These are phyloP conservation scores for Histomonas meleagridis DNA, from an alignment of 208 protist genomes.

Conservation along the genomic window DNA sequence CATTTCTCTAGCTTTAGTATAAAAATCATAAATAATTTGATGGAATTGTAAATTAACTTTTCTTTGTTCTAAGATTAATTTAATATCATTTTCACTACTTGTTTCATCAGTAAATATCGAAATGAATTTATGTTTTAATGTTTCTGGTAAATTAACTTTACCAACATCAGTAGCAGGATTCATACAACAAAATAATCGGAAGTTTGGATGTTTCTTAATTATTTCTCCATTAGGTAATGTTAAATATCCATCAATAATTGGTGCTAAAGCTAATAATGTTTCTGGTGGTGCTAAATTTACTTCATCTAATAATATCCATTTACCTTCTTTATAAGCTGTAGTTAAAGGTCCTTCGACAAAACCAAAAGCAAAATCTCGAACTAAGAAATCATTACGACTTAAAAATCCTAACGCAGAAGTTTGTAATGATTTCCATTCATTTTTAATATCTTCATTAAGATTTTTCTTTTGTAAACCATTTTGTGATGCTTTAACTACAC, in stretches of 20 bases:
- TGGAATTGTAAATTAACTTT: background rate
- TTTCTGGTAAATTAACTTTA: conserved; percentile 85
- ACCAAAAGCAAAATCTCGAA: conserved; percentile 74
- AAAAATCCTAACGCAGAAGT: background rate
- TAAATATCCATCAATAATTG: conserved; percentile 45
- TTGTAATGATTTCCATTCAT: background rate
- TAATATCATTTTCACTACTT: background rate
- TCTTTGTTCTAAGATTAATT: background rate
- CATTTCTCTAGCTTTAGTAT: background rate
- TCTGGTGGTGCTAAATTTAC: conserved; percentile 94
- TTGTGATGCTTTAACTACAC: background rate
- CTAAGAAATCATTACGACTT: background rate
- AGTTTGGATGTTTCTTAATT: conserved; percentile 80
- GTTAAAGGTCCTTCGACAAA: conserved; percentile 89
- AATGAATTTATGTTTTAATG: conserved; percentile 6
- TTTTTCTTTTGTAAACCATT: background rate
- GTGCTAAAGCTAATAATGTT: conserved; percentile 69
- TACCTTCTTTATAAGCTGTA: conserved; percentile 76
- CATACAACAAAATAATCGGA: conserved; percentile 98
- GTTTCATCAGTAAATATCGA: conserved; percentile 19
- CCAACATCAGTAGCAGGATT: conserved; percentile 98
- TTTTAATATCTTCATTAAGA: background rate
- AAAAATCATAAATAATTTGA: background rate
- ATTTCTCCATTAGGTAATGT: conserved; percentile 7
- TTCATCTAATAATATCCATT: conserved; percentile 99